Base-by-base conservation (phyloP, 192 early-diverging fungal genomes). In the Coemansia sp. region DNA sequence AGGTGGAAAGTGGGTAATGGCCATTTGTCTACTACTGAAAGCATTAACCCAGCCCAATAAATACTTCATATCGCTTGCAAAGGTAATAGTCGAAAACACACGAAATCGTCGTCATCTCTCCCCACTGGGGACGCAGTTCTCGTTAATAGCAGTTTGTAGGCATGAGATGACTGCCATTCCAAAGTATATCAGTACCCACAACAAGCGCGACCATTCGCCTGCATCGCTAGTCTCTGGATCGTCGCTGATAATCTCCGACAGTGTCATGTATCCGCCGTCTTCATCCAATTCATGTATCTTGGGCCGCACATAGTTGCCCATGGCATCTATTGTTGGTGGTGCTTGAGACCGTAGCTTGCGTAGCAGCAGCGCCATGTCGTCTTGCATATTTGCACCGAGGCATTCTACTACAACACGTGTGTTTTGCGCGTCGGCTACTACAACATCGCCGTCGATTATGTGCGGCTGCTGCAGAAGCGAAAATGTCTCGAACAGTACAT, bases 321-420 rank as follows among this genome's bases (percentile, higher is more conserved):
- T 46, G 11, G 0, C 44, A 5, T 46, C 44, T 15, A 46, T 46
- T 1, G 44, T 46, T 11, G 44, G 44, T 41, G 78, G 59, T 8
- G 68, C 26, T 12, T 58, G 24, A 0, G 49, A 45, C 5, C 66
- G 55, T 23, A 81, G 69, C 41, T 72, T 71, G 16, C 78, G 38
- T 33, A 81, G 39, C 30, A 81, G 62, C 30, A 81, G 39, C 33
- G 69, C 78, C 23, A 81, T 68, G 55, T 73, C 78, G 58, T 81
- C 78, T 51, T 75, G 69, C 53, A 81, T 73, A 35, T 71, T 72
- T 5, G 78, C 78, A 23, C 78, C 78, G 35, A 81, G 44, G 14
- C 68, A 71, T 69, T 81, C 78, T 20, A 81, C 78, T 2, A 81
- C 26, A 0, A 81, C 57, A 9, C 78, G 49, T 21, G 51, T 48